Base-by-base conservation (phyloP, 768 basidiomycete genomes). In the Gyrodon lividus region DNA sequence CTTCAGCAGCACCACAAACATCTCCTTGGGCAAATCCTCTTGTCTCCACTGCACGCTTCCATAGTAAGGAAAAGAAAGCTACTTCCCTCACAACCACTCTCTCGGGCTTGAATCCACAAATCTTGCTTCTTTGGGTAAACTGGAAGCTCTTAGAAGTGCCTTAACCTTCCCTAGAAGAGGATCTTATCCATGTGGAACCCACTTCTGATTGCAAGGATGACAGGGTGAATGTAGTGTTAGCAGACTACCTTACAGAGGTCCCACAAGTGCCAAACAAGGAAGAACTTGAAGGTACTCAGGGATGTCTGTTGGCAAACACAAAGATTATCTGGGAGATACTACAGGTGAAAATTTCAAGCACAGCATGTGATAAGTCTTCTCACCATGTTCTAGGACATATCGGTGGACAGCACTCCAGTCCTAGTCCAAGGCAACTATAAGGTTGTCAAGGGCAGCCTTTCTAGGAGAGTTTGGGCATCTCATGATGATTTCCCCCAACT, bases 1-100 rank as follows among this genome's bases (percentile, higher is more conserved):
- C 33, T 59, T 4, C 31, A 44, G 35, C 53, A 50, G 6, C 13
- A 16, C 1, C 47, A 33, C 10, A 34, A 54, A 17, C 48, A 48
- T 13, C 3, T 43, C 20, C 60, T 26, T 69, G 63, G 69, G 19
- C 53, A 1, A 70, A 50, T 23, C 43, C 53, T 0, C 41, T 63
- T 3, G 56, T 50, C 14, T 58, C 59, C 3, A 2, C 10, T 0
- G 28, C 20, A 33, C 48, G 12, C 19, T 61, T 59, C 20, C 6
- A 48, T 6, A 44, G 22, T 2, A 58, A 66, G 20, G 48, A 55
- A 5, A 22, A 33, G 3, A 57, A 52, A 13, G 48, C 59, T 3
- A 42, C 34, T 20, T 17, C 34, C 3, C 9, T 55, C 6, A 45
- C 58, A 10, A 14, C 17, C 3, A 1, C 5, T 2, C 40, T 56